Evolutionary conservation across 352 stramenopile genomes (phyloP), one percentile per base, ranked within the genome.

Genomic region (Globisporangium viniferum): DNA sequence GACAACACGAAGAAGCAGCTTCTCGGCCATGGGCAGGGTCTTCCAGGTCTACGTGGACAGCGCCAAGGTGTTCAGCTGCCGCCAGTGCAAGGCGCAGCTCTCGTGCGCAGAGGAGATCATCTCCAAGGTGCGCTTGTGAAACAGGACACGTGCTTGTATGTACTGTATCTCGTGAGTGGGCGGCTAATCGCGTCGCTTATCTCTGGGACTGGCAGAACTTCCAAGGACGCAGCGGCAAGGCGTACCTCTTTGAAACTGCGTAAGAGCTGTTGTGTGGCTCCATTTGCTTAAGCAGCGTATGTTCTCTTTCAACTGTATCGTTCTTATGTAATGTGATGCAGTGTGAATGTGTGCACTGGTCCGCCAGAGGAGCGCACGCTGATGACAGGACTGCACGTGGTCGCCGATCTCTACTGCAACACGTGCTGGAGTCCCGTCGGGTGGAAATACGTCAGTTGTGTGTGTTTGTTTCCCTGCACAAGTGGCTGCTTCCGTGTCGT

Each of bases 371-470:
- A 98, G 73, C 84, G 93, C n/a, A 77, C 85, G 64, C 89, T 99
- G 59, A 97, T 98, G 67, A 99, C 96, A 2, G 95, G 96, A 0
- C 74, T 98, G 56, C 96, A 99, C 70, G 87, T 94, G 36, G 96
- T 99, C 54, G 90, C 90, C 57, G 96, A 99, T 70, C 90, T 98
- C 36, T 97, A 88, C 71, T 98, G 96, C 79, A 97, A 97, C 73
- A 90, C 90, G 54, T 98, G 96, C 78, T 86, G 89, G 64, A 86
- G 73, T 24, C 74, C 94, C 35, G 82, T 99, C 22, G 96, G 96
- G 29, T 98, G 95, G 95, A 98, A 97, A 79, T 98, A 98, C 81
- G 81, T 91, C 56, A 55, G 39, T 67, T 18, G 20, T 56, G 24
- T 39, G 20, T 62, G 4, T 7, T 35, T 27, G 14, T 0, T 15